Conservation (phyloP, 1,284 basidiomycete genomes). For the Pascua sp. region DNA sequence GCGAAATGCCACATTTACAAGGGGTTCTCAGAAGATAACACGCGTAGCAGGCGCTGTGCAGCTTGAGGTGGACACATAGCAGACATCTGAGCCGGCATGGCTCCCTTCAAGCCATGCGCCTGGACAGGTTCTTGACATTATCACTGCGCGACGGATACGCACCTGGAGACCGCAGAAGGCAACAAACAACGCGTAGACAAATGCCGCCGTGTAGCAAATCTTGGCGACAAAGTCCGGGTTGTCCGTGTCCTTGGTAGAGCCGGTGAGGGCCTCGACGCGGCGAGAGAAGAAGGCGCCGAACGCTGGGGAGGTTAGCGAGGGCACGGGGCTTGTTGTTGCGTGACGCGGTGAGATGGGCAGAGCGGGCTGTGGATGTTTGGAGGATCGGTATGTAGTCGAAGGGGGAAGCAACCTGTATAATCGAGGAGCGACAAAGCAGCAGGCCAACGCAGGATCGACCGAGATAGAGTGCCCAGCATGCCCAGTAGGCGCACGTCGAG, state of each 20-base stretch:
- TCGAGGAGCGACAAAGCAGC: no score
- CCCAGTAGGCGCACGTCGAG: not conserved
- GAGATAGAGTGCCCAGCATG: no score
- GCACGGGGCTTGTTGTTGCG: not conserved
- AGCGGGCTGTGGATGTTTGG: no score
- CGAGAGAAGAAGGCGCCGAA: conserved; percentile 41
- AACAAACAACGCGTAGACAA: conserved; percentile 54
- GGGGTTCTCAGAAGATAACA: not conserved
- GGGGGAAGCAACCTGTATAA: no score
- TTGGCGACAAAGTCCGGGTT: conserved; percentile 51
- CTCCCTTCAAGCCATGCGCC: no score
- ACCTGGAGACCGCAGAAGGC: conserved; percentile 56
- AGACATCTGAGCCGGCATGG: no score
- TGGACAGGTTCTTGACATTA: no score
- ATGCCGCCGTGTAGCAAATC: conserved; percentile 54
- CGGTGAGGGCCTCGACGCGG: conserved; percentile 53
- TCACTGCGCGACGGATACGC: conserved; percentile 11
- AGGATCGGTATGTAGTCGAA: no score
- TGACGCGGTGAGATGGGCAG: not conserved
- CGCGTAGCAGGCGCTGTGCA: not conserved
- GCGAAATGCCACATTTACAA: not conserved
- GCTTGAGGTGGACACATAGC: not conserved
- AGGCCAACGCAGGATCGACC: no score
- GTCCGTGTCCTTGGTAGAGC: conserved; percentile 50
- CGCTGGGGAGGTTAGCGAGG: conserved; percentile 15